Percentiles rank a stretch among this genome's conserved stretches.
Conservation (phyloP, 345 rosid species). For the Lenwebbia sp. region DNA sequence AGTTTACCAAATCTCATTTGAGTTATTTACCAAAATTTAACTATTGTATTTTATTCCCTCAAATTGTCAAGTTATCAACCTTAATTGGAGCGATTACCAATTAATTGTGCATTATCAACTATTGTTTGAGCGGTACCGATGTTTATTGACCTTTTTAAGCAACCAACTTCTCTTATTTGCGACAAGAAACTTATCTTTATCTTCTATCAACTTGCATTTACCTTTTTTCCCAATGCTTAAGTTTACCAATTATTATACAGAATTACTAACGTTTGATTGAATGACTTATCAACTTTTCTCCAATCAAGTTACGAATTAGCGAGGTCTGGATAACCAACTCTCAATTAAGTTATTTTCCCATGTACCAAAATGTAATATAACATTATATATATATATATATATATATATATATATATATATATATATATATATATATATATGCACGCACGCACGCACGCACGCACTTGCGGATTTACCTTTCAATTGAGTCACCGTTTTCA, state of each 20-base stretch:
- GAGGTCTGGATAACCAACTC: background rate
- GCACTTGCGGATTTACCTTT: background rate
- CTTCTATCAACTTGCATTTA: background rate
- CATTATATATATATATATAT: too few relatives aligned
- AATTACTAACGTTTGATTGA: background rate
- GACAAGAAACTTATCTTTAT: background rate
- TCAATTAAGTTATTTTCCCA: background rate
- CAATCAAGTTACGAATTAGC: background rate
- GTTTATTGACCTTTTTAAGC: background rate
- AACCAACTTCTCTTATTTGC: background rate
- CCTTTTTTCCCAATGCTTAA: background rate
- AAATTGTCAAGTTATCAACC: background rate
- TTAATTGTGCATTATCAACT: background rate
- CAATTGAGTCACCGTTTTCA: background rate
- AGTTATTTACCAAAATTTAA: background rate
- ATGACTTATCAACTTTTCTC: background rate
- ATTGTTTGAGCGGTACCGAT: background rate
- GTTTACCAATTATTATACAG: background rate
- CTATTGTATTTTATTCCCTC: too few relatives aligned
- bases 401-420: too few relatives aligned
- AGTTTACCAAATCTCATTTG: background rate
- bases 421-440: too few relatives aligned
- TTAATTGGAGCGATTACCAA: background rate
- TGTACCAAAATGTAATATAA: background rate
- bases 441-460: too few relatives aligned